Evolutionary conservation across 2,329 filamentous ascomycete species (phyloP).

Genomic region (Diplocarpon rosae): DNA sequence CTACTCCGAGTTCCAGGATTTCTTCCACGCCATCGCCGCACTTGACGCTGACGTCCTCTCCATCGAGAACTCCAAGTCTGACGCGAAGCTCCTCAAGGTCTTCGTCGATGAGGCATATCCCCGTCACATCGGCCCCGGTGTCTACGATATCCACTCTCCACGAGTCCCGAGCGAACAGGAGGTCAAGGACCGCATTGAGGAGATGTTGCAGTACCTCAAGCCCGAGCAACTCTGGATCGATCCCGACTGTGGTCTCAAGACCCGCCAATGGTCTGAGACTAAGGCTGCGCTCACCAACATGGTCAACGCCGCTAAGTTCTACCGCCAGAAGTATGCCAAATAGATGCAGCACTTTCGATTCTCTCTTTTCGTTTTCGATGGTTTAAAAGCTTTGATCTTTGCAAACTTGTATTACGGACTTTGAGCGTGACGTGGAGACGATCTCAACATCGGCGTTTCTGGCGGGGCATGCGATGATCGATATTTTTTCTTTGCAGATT

Average conservation of each 20-base stretch:
- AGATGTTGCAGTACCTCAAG: slow-evolving; percentile 97
- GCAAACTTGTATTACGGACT: slow-evolving; percentile 15
- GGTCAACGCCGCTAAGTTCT: slow-evolving; percentile 96
- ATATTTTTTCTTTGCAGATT: slow-evolving; percentile 4
- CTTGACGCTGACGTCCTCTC: slow-evolving; percentile 96
- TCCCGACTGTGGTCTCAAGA: slow-evolving; percentile 99
- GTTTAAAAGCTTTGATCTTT: slow-evolving; percentile 8
- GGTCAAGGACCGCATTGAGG: slow-evolving; percentile 93
- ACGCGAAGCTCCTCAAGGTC: slow-evolving; percentile 97
- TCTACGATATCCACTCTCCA: slow-evolving; percentile 99
- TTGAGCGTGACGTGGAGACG: slow-evolving; percentile 27
- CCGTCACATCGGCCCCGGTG: slow-evolving; percentile 96
- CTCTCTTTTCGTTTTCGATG: slow-evolving; percentile 9
- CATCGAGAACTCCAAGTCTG: slow-evolving; percentile 99
- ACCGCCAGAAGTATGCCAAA: slow-evolving; percentile 71
- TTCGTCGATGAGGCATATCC: slow-evolving; percentile 97
- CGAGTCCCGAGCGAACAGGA: slow-evolving; percentile 95
- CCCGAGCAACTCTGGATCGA: slow-evolving; percentile 99
- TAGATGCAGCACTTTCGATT: slow-evolving; percentile 10
- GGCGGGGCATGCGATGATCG: slow-evolving; percentile 26
- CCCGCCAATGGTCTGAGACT: slow-evolving; percentile 95
- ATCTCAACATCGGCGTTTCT: slow-evolving; percentile 40
- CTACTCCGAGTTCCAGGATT: slow-evolving; percentile 99
- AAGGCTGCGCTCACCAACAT: slow-evolving; percentile 93
- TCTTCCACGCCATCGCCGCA: slow-evolving; percentile 99